Base-by-base conservation (phyloP, 2,329 filamentous ascomycete genomes). In the Cryphonectria nitschkei region DNA sequence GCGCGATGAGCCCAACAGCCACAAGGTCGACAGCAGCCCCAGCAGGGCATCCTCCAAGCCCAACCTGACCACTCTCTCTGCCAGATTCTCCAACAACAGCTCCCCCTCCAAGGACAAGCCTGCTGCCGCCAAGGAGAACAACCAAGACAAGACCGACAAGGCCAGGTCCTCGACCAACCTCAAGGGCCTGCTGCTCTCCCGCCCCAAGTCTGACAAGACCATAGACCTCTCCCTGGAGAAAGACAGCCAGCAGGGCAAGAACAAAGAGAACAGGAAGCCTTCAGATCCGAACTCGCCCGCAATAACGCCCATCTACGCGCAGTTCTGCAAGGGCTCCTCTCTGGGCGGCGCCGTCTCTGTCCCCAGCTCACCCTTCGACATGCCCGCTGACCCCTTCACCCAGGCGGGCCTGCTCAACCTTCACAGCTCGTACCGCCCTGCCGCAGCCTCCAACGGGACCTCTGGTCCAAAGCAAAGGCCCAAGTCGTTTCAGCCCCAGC, bases 181-280 rank as follows among this genome's bases (percentile, higher is more conserved):
- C n/a, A 89, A 89, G 0, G 89, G 87, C 5, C 62, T 98, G 68
- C 87, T 97, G 68, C 87, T 97, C 67, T 90, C 89, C 70, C 90
- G 92, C 70, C 89, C 90, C 71, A 94, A 92, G 78, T 94, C 93
- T 13, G 86, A 90, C 68, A 93, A 90, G 77, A 91, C 89, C 74
- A 81, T 92, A 34, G 87, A 88, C 73, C 86, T 85, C 70, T 77
- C 84, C 63, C 79, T 79, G 19, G 87, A 88, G 16, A 87, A 89
- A 8, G 83, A 85, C 68, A 80, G 83, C 34, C 84, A 83, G 54
- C 80, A 82, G 56, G 81, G 80, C 39, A 91, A 88, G 76, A 91
- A 95, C 79, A 97, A 97, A 81, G 94, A 97, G 80, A 97, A 97
- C 79, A 87, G 86, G 68, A 90, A 88, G 43, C 93, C 93, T 3